Percentiles rank a stretch among this genome's conserved stretches.
Conservation (phyloP, 192 early-diverging fungal genomes). For the Backusella liffmaniae region DNA sequence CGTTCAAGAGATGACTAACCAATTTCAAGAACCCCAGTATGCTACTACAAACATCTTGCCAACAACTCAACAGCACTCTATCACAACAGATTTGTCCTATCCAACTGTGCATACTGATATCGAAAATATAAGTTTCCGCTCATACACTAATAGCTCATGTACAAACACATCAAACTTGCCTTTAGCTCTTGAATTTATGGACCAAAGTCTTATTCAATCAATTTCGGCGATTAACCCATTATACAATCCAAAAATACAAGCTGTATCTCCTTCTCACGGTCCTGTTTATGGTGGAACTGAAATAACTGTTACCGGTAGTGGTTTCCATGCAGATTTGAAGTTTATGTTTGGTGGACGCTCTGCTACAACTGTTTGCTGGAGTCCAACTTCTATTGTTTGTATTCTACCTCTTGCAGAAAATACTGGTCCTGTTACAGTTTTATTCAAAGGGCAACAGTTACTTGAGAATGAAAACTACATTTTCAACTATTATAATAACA, state of each 20-base stretch:
- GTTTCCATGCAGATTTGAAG: conserved; percentile 68
- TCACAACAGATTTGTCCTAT: neutral
- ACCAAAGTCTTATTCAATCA: neutral
- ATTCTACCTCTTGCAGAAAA: conserved; percentile 71
- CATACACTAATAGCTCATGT: neutral
- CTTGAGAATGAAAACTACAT: conserved; percentile 16
- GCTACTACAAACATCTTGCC: neutral
- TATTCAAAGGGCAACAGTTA: conserved; percentile 45
- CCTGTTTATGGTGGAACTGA: conserved; percentile 82
- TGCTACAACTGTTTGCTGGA: conserved; percentile 75
- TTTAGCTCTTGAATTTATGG: neutral
- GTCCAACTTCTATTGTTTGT: conserved; percentile 75
- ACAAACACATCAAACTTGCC: neutral
- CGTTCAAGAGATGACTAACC: neutral
- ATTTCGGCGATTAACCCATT: neutral
- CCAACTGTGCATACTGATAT: neutral
- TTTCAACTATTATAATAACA: conserved; percentile 46
- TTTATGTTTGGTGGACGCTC: conserved; percentile 71
- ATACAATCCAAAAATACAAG: conserved; percentile 45
- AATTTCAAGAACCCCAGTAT: neutral
- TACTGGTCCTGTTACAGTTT: conserved; percentile 66
- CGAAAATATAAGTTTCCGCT: neutral
- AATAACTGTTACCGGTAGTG: conserved; percentile 78
- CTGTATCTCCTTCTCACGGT: conserved; percentile 78
- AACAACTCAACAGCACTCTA: neutral